Evolutionary conservation across 148 eudicot genomes (phyloP).

Genomic region (Cornus controversa): DNA sequence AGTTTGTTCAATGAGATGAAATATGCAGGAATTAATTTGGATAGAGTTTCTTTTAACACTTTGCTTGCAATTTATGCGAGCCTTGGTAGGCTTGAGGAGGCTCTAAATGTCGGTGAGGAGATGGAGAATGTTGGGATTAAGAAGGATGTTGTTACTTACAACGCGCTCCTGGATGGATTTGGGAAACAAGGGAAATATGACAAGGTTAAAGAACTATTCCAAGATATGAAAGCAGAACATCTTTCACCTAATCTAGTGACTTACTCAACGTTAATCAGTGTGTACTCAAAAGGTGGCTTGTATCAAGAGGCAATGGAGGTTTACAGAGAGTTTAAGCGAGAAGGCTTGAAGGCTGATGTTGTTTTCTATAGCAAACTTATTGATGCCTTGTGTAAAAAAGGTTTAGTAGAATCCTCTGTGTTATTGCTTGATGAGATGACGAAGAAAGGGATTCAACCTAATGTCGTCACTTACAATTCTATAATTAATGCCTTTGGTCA

Average conservation of each 20-base stretch:
- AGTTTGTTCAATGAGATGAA: conserved; percentile 83
- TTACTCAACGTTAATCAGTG: conserved; percentile 85
- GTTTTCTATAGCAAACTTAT: conserved; percentile 91
- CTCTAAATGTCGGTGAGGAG: conserved; percentile 64
- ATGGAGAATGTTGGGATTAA: conserved; percentile 80
- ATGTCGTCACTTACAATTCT: conserved; percentile 93
- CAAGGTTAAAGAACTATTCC: conserved; percentile 66
- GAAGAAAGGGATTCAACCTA: conserved; percentile 81
- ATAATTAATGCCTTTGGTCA: conserved; percentile 96
- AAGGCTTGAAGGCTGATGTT: conserved; percentile 90
- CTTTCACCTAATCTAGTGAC: conserved; percentile 76
- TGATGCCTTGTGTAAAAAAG: conserved; percentile 90
- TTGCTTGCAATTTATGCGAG: conserved; percentile 78
- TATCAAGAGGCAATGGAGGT: conserved; percentile 72
- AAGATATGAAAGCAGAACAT: conserved; percentile 60
- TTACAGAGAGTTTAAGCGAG: conserved; percentile 68
- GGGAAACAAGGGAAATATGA: conserved; percentile 92
- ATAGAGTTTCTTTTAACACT: conserved; percentile 83
- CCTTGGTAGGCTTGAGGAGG: conserved; percentile 87
- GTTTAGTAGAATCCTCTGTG: conserved; percentile 74
- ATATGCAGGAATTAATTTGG: conserved; percentile 55
- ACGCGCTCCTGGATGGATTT: conserved; percentile 85
- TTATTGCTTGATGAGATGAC: conserved; percentile 91
- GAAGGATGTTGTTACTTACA: conserved; percentile 92
- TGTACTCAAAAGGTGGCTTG: conserved; percentile 73